Evolutionary conservation across 2,329 filamentous ascomycete species (phyloP).

Genomic region (Diatrype stigma): DNA sequence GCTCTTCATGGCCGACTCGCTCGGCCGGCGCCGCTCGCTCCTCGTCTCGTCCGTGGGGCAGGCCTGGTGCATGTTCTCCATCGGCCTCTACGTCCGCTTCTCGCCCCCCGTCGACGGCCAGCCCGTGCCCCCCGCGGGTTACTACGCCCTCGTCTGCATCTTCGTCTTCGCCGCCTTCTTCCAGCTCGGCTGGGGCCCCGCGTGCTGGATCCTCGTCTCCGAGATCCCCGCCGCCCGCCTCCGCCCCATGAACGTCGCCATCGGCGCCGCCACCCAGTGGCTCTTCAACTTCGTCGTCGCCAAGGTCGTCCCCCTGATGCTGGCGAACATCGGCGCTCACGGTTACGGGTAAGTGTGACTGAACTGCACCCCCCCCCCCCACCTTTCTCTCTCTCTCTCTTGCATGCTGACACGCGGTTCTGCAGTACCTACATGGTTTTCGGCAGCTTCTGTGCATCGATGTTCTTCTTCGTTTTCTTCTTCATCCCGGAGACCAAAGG

Average conservation of each 20-base stretch:
- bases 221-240: slow-evolving; percentile 60
- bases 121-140: slow-evolving; percentile 56
- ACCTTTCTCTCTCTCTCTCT: neutral
- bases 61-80: slow-evolving; percentile 60
- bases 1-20: slow-evolving; percentile 55
- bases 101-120: slow-evolving; percentile 45
- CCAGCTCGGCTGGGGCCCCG: slow-evolving; percentile 62
- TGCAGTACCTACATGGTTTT: slow-evolving; percentile 56
- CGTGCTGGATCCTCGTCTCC: slow-evolving; percentile 60
- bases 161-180: slow-evolving; percentile 66
- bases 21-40: slow-evolving; percentile 51
- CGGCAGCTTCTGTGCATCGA: slow-evolving; percentile 56
- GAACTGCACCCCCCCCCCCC: neutral
- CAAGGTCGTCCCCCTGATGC: slow-evolving; percentile 60
- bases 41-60: slow-evolving; percentile 58
- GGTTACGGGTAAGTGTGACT: slow-evolving; percentile 34
- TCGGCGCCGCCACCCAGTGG: slow-evolving; percentile 60
- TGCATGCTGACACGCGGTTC: slow-evolving; percentile 4
- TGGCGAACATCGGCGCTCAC: slow-evolving; percentile 38
- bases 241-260: slow-evolving; percentile 48
- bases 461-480: slow-evolving; percentile 60
- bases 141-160: slow-evolving; percentile 62
- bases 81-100: slow-evolving; percentile 61
- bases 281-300: slow-evolving; percentile 64
- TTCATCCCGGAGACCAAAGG: slow-evolving; percentile 41